Base-by-base conservation (phyloP, 139 green algal species). In the Picochlorum sp. region DNA sequence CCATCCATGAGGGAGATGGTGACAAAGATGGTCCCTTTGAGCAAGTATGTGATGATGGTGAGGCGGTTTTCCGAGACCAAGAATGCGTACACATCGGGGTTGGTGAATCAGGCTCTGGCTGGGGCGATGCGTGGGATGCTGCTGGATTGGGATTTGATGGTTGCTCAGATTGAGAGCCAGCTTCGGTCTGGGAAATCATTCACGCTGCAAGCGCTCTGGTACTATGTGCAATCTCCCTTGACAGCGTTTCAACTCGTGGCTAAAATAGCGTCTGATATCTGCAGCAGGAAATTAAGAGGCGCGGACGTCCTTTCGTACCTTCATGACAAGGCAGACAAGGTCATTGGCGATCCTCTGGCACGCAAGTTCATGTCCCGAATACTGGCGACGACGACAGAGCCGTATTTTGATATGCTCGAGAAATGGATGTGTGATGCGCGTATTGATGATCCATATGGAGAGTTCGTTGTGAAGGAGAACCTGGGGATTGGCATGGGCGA, bases 81-180 rank as follows among this genome's bases (percentile, higher is more conserved):
- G n/a, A 80, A 72, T 4, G 57, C 49, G 7, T 77, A 72, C 45
- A 49, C 41, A 30, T 82, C 67, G 64, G 77, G 77, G 1, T 73
- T 81, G 60, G 84, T 89, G 21, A 74, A 65, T 59, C 83, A 96
- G 61, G 90, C 90, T 6, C 67, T 95, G 37, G 78, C 86, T 2
- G 88, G 83, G 4, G 80, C 81, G 0, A 69, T 96, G 77, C 65
- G 83, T 23, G 23, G 66, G 28, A 72, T 92, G 54, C 72, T 91
- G 56, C 24, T 79, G 4, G 84, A 94, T 70, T 94, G 83, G 81
- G 61, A 82, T 45, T 72, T 95, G 20, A 77, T 95, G 77, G 76
- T 92, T n/a, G 80, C 85, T 9, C 90, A 95, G 81, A 75, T 96
- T 60, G 90, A 96, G 80, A 80, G 89, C 63, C 81, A 87, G 70